phyloP scores from a whole-genome alignment of 2,329 filamentous ascomycete species.

The Fusarium sp. region DNA sequence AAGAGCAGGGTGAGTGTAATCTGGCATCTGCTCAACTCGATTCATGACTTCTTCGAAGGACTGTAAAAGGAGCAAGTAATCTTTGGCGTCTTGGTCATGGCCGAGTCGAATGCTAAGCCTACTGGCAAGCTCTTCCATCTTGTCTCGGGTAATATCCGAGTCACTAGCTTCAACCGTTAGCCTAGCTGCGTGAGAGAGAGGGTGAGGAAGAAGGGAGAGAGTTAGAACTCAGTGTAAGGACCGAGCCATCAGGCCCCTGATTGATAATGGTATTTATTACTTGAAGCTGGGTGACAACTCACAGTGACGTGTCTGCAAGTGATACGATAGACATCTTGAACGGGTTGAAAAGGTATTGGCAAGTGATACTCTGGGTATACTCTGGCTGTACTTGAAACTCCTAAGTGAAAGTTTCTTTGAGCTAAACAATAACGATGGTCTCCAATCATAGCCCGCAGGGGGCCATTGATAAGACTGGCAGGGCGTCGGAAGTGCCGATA shows the following conservation, averaged over 20 bases:
- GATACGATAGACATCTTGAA: background rate
- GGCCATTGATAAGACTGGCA: background rate
- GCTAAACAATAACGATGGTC: background rate
- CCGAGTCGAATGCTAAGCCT: conserved; percentile 30
- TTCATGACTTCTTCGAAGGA: conserved; percentile 45
- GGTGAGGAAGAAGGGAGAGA: background rate
- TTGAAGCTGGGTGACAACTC: background rate
- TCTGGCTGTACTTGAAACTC: background rate
- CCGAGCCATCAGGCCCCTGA: background rate
- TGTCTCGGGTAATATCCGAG: conserved; percentile 18
- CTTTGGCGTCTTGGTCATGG: conserved; percentile 40
- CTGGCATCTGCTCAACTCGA: conserved; percentile 40
- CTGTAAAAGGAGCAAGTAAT: conserved; percentile 45
- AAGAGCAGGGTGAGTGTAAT: conserved; percentile 45
- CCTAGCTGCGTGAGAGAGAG: background rate
- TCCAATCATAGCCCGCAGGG: background rate
- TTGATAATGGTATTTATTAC: background rate
- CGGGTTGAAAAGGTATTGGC: background rate
- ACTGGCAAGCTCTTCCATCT: conserved; percentile 34
- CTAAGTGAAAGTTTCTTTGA: background rate
- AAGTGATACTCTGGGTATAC: background rate
- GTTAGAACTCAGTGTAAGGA: background rate
- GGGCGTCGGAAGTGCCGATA: background rate
- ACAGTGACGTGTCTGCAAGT: background rate
- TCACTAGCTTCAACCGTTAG: background rate